phyloP scores from a whole-genome alignment of 1,284 basidiomycete genomes.

The Apiotrichum sp. region DNA sequence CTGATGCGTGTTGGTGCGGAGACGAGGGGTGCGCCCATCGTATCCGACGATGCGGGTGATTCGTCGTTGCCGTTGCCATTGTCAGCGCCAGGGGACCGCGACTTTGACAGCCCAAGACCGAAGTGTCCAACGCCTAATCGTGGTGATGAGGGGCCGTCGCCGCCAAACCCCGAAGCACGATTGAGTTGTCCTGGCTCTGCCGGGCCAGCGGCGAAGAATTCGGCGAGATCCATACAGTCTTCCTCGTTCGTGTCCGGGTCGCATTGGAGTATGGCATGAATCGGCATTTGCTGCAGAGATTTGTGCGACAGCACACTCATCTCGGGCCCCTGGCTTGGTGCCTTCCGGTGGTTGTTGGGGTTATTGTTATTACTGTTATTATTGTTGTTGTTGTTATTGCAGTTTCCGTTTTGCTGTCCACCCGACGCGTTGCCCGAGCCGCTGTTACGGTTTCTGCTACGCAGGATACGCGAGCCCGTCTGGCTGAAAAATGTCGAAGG shows the following conservation, averaged over 20 bases:
- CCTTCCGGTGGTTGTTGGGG: not conserved
- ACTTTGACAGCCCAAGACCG: not conserved
- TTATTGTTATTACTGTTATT: too few relatives aligned
- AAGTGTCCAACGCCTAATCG: not conserved
- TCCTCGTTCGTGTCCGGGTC: slow-evolving; percentile 17
- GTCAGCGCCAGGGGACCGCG: not conserved
- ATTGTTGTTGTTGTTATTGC: not conserved
- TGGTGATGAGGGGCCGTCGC: not conserved
- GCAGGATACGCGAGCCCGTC: not conserved
- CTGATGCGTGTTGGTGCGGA: not conserved
- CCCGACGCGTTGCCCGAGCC: not conserved
- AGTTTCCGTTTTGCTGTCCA: not conserved
- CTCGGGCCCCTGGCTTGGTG: slow-evolving; percentile 19
- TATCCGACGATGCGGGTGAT: not conserved
- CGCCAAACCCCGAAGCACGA: not conserved
- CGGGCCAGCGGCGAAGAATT: slow-evolving; percentile 32
- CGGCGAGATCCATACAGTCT: slow-evolving; percentile 32
- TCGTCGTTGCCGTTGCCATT: not conserved
- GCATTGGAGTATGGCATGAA: slow-evolving; percentile 20
- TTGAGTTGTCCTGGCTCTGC: slow-evolving; percentile 1
- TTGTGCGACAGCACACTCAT: not conserved
- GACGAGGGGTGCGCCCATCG: not conserved
- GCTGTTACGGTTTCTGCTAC: not conserved
- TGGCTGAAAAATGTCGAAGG: not conserved
- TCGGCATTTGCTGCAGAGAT: slow-evolving; percentile 11